Conservation (phyloP, 2,329 filamentous ascomycete species). For the Thermoascus crustaceus region DNA sequence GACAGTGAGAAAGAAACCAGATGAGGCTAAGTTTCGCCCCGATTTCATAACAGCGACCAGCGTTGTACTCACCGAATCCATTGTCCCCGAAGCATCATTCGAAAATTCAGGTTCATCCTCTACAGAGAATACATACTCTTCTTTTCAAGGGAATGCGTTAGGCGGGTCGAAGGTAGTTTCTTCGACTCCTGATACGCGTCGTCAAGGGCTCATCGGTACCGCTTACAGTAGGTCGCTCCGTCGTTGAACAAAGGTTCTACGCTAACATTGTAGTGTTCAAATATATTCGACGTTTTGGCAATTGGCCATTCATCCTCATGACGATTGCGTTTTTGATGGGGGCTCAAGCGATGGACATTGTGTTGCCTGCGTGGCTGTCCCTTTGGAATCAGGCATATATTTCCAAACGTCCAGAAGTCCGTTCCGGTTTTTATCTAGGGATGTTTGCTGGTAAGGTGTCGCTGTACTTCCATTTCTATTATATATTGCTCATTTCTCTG, state of each 20-base stretch:
- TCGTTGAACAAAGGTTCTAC: neutral
- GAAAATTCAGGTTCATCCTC: neutral
- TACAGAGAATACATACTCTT: neutral
- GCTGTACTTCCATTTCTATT: neutral
- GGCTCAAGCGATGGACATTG: constrained; percentile 9
- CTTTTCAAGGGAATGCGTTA: neutral
- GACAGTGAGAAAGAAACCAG: neutral
- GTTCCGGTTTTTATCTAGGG: constrained; percentile 2
- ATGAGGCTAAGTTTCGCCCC: neutral
- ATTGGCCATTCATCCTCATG: constrained; percentile 4
- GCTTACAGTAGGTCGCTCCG: neutral
- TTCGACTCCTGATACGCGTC: neutral
- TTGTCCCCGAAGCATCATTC: neutral
- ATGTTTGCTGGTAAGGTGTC: constrained; percentile 1
- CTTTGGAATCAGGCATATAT: constrained; percentile 6
- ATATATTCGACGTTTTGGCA: constrained; percentile 7
- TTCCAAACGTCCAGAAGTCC: neutral
- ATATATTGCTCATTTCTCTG: neutral
- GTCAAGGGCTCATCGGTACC: neutral
- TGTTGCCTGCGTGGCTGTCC: constrained; percentile 8
- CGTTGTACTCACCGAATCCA: neutral
- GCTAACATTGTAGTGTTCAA: constrained; percentile 4
- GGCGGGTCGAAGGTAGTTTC: neutral
- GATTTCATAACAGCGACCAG: neutral
- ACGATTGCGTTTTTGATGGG: constrained; percentile 1